Base-by-base conservation (phyloP, 139 green algal genomes). In the Zygnema cylindricum region DNA sequence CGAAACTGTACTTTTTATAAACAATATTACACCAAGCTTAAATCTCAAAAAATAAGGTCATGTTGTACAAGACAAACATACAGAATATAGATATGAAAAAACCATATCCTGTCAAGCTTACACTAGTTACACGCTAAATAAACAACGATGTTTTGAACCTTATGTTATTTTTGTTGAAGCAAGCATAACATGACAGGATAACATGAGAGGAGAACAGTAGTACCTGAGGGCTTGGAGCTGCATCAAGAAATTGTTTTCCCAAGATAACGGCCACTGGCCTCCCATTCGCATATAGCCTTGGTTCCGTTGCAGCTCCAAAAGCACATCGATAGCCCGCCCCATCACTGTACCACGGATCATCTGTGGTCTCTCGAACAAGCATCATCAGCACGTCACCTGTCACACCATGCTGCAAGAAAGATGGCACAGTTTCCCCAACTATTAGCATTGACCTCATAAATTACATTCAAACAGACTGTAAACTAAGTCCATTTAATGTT, bases 321-420 rank as follows among this genome's bases (percentile, higher is more conserved):
- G 77, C 35, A 54, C 77, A 84, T 3, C 38, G 36, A 7, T 23
- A 16, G 7, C 36, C 36, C 38, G n/a, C n/a, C 3, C 25, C 33
- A 54, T 84, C 77, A 7, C 7, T 36, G 77, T 84, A 63, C 77
- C 77, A 84, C 77, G 77, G 77, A 35, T 84, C 35, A 54, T 84
- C 77, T 21, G 75, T 84, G 77, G 35, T 39, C 77, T 84, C 77
- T 36, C 33, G n/a, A 21, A 84, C 77, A 2, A 84, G 25, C 49
- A 84, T 39, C 77, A 84, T 84, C 38, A 84, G 3, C 41, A 84
- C 33, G 38, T 84, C 77, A n/a, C 77, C 77, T 22, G 77, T 84
- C 2, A 38, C 77, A 33, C 32, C 77, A 11, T 42, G n/a, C 77
- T 84, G 77, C 77, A 63, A 7, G 16, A n/a, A n/a, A n/a, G n/a